These are phyloP conservation scores for Fabrea salina DNA, from an alignment of 169 alveolate genomes.

Conservation along the genomic window DNA sequence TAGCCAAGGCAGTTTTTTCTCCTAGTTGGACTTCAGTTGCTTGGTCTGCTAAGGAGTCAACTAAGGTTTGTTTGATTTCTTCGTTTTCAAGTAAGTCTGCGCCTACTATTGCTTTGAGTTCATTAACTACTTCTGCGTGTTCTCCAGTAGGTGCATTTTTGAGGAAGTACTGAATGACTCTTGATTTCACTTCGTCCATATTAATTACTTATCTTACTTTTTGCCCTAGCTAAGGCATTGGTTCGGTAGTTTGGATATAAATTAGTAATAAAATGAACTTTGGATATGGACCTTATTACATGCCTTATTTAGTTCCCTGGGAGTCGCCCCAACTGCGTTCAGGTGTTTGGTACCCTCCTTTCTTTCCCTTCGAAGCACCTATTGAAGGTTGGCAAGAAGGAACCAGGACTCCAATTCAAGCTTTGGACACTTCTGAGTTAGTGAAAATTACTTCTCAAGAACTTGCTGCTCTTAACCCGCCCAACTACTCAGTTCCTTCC, in stretches of 20 bases:
- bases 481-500: neutral
- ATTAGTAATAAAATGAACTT: neutral
- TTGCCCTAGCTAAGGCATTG: no score
- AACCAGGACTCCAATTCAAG: slow-evolving; percentile 29
- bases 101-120: neutral
- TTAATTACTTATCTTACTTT: no score
- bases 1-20: neutral
- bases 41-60: slow-evolving; percentile 2
- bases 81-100: neutral
- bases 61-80: neutral
- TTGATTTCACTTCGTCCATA: neutral
- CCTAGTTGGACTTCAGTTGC: neutral
- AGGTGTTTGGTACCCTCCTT: slow-evolving; percentile 9
- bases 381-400: neutral
- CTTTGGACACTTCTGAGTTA: slow-evolving; percentile 13
- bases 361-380: slow-evolving; percentile 8
- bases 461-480: slow-evolving; percentile 12
- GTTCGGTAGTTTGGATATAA: no score
- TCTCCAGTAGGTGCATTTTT: slow-evolving; percentile 28
- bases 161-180: slow-evolving; percentile 22
- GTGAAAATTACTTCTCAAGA: slow-evolving; percentile 4
- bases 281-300: neutral
- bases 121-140: slow-evolving; percentile 7
- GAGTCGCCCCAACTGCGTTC: slow-evolving; percentile 8
- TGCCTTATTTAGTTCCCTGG: slow-evolving; percentile 11